A percentile compares a stretch with the other conserved stretches of the same genome.
phyloP scores from a whole-genome alignment of 106 monocot genomes.

The Dactylorhiza incarnata region DNA sequence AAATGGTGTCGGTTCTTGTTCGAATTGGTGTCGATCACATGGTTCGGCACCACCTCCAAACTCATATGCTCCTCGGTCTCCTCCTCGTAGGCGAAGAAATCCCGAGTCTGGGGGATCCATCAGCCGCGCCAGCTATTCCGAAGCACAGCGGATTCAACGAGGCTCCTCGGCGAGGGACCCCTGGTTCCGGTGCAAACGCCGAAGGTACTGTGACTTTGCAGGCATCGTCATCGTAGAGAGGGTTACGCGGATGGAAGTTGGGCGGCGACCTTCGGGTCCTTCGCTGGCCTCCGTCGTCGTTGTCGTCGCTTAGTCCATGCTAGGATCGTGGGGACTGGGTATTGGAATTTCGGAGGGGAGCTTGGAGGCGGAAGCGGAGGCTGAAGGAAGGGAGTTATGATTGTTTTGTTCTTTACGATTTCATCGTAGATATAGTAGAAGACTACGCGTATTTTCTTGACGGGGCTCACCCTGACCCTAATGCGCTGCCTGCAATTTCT shows the following conservation, averaged over 20 bases:
- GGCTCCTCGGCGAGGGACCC: conserved; percentile 64
- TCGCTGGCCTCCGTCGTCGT: conserved; percentile 1
- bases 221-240: conserved; percentile 79
- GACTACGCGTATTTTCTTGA: too few relatives aligned
- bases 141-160: conserved; percentile 80
- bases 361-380: conserved; percentile 12
- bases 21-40: too few relatives aligned
- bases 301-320: conserved; percentile 72
- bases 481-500: too few relatives aligned
- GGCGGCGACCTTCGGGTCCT: background rate
- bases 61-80: too few relatives aligned
- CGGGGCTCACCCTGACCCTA: too few relatives aligned
- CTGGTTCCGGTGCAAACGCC: conserved; percentile 77
- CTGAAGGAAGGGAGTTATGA: conserved; percentile 29
- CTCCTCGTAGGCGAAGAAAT: too few relatives aligned
- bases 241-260: conserved; percentile 25
- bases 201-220: conserved; percentile 69
- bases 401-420: background rate
- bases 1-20: too few relatives aligned
- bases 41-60: too few relatives aligned
- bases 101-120: too few relatives aligned
- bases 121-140: conserved; percentile 74
- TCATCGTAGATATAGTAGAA: too few relatives aligned
- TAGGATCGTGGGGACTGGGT: conserved; percentile 11
- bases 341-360: conserved; percentile 3